A percentile compares a stretch with the other conserved stretches of the same genome.
These are phyloP conservation scores for Beauveria australis DNA, from an alignment of 2,329 filamentous ascomycete species.

Conservation along the genomic window DNA sequence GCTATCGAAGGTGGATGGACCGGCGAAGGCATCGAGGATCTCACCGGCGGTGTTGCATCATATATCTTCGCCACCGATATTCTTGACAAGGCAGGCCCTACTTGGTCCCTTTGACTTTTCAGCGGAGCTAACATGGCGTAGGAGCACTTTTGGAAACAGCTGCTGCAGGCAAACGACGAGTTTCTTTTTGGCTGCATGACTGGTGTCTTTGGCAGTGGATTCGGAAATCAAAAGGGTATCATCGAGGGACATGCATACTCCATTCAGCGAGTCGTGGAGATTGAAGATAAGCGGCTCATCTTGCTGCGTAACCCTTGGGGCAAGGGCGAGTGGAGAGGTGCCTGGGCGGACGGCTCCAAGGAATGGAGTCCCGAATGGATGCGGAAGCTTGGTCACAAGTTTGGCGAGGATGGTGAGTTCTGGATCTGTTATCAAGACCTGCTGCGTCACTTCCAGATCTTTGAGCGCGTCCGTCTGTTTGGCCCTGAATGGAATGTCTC, in stretches of 20 bases:
- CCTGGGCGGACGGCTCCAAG: slow-evolving; percentile 73
- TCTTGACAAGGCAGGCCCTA: slow-evolving; percentile 52
- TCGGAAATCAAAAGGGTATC: slow-evolving; percentile 47
- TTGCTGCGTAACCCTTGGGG: slow-evolving; percentile 74
- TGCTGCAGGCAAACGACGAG: slow-evolving; percentile 69
- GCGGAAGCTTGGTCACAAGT: slow-evolving; percentile 61
- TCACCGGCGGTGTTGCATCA: slow-evolving; percentile 58
- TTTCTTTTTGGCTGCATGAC: slow-evolving; percentile 61
- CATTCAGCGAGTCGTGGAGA: slow-evolving; percentile 49
- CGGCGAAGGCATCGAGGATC: slow-evolving; percentile 51
- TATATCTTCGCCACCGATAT: slow-evolving; percentile 61
- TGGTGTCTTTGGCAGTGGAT: slow-evolving; percentile 33
- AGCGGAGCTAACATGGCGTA: background rate
- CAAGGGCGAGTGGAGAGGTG: slow-evolving; percentile 69
- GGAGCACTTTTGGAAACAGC: slow-evolving; percentile 62
- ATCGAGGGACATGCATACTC: slow-evolving; percentile 53
- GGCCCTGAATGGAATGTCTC: slow-evolving; percentile 44
- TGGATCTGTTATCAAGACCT: slow-evolving; percentile 54
- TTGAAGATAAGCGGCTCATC: slow-evolving; percentile 52
- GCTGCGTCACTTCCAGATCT: slow-evolving; percentile 48
- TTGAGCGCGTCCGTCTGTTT: slow-evolving; percentile 52
- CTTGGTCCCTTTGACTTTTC: background rate
- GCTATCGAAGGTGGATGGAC: slow-evolving; percentile 66
- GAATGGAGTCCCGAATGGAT: slow-evolving; percentile 81
- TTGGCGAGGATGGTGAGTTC: slow-evolving; percentile 66